Evolutionary conservation across 2,329 filamentous ascomycete genomes (phyloP).

Genomic region (Basipetospora chlamydospora): DNA sequence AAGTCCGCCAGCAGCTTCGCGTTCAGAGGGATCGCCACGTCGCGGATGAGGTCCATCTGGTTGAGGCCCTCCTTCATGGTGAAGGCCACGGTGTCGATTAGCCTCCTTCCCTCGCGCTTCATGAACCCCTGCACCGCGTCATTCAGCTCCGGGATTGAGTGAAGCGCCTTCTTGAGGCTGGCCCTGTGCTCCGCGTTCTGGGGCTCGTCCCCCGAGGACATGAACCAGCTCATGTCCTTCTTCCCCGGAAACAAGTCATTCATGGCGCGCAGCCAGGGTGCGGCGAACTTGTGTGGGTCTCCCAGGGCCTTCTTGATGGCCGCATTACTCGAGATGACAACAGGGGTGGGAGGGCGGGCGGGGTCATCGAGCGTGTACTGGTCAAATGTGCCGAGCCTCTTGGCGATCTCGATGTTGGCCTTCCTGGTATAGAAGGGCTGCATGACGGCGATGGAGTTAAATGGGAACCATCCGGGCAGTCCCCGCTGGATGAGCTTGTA

Average conservation of each 20-base stretch:
- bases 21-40: constrained; percentile 45
- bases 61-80: constrained; percentile 19
- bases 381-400: constrained; percentile 20
- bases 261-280: constrained; percentile 19
- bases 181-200: constrained; percentile 17
- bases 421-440: constrained; percentile 30
- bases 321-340: constrained; percentile 13
- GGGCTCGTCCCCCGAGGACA: constrained; percentile 21
- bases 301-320: constrained; percentile 18
- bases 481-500: constrained; percentile 31
- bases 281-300: constrained; percentile 17
- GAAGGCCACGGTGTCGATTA: constrained; percentile 26
- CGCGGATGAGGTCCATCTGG: constrained; percentile 28
- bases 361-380: constrained; percentile 21
- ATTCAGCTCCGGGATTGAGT: constrained; percentile 19
- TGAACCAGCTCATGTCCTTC: constrained; percentile 23
- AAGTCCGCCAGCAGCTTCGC: constrained; percentile 39
- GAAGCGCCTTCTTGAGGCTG: constrained; percentile 17
- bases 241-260: constrained; percentile 19
- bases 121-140: constrained; percentile 18
- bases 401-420: constrained; percentile 23
- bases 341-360: constrained; percentile 16
- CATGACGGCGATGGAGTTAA: constrained; percentile 27
- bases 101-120: constrained; percentile 18
- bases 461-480: constrained; percentile 27